These are phyloP conservation scores for Backusella mclennaniae DNA, from an alignment of 192 early-diverging fungal species.

Conservation along the genomic window DNA sequence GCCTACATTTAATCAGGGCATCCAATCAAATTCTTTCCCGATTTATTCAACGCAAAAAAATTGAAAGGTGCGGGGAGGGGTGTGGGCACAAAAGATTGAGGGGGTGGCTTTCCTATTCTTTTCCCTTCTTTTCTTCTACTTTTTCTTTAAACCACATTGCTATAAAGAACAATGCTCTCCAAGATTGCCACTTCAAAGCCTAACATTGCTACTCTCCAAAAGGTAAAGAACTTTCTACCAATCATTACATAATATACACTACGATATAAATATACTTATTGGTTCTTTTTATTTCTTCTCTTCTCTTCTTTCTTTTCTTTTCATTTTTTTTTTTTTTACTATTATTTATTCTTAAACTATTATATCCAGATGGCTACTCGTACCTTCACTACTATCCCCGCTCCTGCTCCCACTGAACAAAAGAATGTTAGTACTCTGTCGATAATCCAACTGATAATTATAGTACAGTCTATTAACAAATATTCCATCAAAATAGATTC, in stretches of 20 bases:
- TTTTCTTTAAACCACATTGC: background rate
- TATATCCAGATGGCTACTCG: slow-evolving; percentile 15
- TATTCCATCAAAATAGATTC: slow-evolving; percentile 26
- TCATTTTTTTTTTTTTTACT: background rate
- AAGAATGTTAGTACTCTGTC: slow-evolving; percentile 24
- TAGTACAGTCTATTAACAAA: background rate
- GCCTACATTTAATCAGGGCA: slow-evolving; percentile 1
- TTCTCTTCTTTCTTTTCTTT: background rate
- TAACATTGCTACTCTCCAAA: background rate
- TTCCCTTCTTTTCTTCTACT: background rate
- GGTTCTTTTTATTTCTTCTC: background rate
- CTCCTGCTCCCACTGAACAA: slow-evolving; percentile 37
- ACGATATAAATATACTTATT: background rate
- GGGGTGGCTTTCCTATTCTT: background rate
- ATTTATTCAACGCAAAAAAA: background rate
- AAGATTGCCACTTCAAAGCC: background rate
- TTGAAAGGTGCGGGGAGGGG: slow-evolving; percentile 1
- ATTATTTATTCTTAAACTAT: background rate
- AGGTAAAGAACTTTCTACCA: background rate
- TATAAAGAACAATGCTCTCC: slow-evolving; percentile 3
- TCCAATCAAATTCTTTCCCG: background rate
- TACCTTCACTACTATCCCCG: slow-evolving; percentile 33
- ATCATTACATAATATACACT: background rate
- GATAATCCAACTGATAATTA: background rate
- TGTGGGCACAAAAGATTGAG: slow-evolving; percentile 4